Conservation (phyloP, 176 grass and related monocot species). For the Oryza glumipatula region DNA sequence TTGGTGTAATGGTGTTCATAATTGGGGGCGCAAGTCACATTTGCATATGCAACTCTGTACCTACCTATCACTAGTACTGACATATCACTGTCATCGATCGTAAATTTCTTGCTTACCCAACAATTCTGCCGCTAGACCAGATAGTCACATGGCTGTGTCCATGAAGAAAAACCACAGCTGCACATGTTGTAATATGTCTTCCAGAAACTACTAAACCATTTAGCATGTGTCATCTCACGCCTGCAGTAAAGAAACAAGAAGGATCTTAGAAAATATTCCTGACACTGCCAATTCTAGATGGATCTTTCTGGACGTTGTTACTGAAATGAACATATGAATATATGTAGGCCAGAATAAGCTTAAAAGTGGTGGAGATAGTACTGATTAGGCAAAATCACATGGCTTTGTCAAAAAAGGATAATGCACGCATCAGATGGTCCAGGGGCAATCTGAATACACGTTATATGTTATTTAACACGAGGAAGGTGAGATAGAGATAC, state of each 20-base stretch:
- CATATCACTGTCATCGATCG: background rate
- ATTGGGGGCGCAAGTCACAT: background rate
- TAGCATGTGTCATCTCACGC: background rate
- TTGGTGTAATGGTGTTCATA: background rate
- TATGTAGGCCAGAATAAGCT: background rate
- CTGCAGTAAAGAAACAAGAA: background rate
- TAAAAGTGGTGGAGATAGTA: background rate
- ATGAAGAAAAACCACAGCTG: background rate
- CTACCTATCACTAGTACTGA: background rate
- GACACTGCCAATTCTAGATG: background rate
- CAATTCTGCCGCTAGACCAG: background rate
- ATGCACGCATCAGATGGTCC: background rate
- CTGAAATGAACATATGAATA: background rate
- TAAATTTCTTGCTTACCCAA: background rate
- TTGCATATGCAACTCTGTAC: background rate
- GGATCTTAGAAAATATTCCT: background rate
- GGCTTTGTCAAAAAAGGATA: background rate
- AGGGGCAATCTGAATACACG: background rate
- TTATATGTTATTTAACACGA: background rate
- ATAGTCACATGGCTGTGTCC: background rate
- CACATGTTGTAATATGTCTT: background rate
- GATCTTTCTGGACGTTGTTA: background rate
- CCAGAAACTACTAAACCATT: no score
- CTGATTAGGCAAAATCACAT: background rate
- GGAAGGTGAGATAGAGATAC: background rate